phyloP scores from a whole-genome alignment of 805 yeast species.

The Starmerella etchellsii region DNA sequence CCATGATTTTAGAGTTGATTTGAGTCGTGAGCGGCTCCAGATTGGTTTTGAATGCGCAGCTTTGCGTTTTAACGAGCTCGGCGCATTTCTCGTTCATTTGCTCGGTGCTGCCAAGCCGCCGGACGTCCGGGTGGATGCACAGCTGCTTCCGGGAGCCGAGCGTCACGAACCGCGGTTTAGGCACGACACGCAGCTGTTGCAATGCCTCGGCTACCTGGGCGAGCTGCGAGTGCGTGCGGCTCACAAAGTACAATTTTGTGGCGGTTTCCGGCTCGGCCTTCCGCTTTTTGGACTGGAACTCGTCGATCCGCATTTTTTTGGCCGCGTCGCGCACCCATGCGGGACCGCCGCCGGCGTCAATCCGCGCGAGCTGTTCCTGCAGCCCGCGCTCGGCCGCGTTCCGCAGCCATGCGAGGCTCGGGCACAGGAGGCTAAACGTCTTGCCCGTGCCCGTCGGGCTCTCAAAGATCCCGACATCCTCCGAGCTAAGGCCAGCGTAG shows the following conservation, averaged over 20 bases:
- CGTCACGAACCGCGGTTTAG: slow-evolving; percentile 55
- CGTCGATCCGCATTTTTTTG: slow-evolving; percentile 18
- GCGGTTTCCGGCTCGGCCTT: not conserved
- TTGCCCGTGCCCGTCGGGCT: slow-evolving; percentile 93
- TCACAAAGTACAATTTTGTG: slow-evolving; percentile 50
- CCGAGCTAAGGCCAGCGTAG: slow-evolving; percentile 41
- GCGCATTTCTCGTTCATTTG: slow-evolving; percentile 70
- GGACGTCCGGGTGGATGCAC: slow-evolving; percentile 59
- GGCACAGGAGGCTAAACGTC: slow-evolving; percentile 74
- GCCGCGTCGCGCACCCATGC: slow-evolving; percentile 48
- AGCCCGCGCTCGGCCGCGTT: slow-evolving; percentile 24
- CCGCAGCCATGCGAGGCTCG: slow-evolving; percentile 72
- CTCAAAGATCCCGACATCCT: slow-evolving; percentile 71
- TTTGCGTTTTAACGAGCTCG: slow-evolving; percentile 43
- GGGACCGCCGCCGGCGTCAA: slow-evolving; percentile 46
- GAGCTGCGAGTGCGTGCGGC: slow-evolving; percentile 85
- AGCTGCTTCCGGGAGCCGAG: slow-evolving; percentile 76
- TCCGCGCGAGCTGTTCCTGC: slow-evolving; percentile 12
- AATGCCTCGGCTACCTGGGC: slow-evolving; percentile 69
- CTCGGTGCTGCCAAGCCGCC: slow-evolving; percentile 35
- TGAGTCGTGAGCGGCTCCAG: slow-evolving; percentile 24
- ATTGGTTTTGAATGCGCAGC: slow-evolving; percentile 35
- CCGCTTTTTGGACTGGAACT: slow-evolving; percentile 4
- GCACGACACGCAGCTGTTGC: slow-evolving; percentile 45
- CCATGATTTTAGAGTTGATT: slow-evolving; percentile 49